Base-by-base conservation (phyloP, 352 stramenopile species). In the Pythium rhizo-oryzae region DNA sequence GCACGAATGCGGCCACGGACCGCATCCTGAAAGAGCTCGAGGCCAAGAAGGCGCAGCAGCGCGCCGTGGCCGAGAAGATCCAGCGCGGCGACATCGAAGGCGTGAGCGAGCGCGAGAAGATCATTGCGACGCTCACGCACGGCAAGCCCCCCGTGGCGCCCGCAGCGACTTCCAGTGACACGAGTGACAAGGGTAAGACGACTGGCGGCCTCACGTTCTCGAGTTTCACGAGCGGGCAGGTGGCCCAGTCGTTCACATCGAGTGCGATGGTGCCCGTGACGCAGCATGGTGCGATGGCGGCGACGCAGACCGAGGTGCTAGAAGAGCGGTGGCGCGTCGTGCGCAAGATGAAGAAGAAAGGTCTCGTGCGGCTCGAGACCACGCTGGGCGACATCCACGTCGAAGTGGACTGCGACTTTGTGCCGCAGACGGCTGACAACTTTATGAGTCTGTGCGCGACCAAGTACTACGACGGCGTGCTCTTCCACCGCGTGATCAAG, bases 401-500 rank as follows among this genome's bases (percentile, higher is more conserved):
- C 28, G 96, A 96, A 69, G 76, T 99, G 39, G 93, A 99, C 79
- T 98, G 91, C 71, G 96, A 99, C 75, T 97, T 99, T 61, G 96
- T 97, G 21, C 97, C 97, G 21, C 82, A 96, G 50, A 99, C 97
- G 0, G 83, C 91, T 13, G 96, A 98, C 77, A 99, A 99, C 68
- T 99, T 99, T 73, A 84, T 99, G 56, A 85, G 93, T 33, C 78
- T 99, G 52, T 98, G 94, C 62, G 71, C 89, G 37, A 84, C 84
- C 18, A 85, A 93, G 37, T 98, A 99, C 66, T 99, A 99, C 75
- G 84, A 99, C 71, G 89, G 88, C 19, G 89, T 91, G 33, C 62
- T 94, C 7, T 99, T 99, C 80, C 98, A 99, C 76, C 94, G 98
- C 15, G 75, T 99, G 11, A 99, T 99, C 75, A 84, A 79, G 24